Base-by-base conservation (phyloP, 148 eudicot species). In the Chenopodium quinoa region DNA sequence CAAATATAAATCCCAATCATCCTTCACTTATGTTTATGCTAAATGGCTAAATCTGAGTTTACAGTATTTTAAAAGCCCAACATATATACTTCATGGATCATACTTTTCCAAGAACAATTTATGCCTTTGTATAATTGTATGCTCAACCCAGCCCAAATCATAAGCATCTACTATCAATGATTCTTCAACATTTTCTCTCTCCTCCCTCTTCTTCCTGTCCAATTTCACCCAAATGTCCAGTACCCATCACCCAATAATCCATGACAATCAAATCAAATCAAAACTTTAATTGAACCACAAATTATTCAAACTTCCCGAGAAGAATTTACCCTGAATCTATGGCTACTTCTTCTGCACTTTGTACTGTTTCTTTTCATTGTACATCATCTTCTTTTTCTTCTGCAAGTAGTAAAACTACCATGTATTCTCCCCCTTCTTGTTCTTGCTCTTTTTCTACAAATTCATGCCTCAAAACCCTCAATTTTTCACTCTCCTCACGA, bases 291-390 rank as follows among this genome's bases (percentile, higher is more conserved):
- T 74, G 63, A 74, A 74, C 77, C 77, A 74, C 77, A 74, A 74
- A 50, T 11, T 74, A 0, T 50, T 50, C 7, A 11, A 74, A 12
- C 60, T 54, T 10, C 4, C 8, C 31, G 23, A 64, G 11, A 22
- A n/a, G 11, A 11, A 1, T 2, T 50, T 20, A 25, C 69, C 31
- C 37, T 29, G 23, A 3, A 11, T 11, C 7, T 0, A 67, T 11
- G 2, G 17, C 37, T 29, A 88, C 91, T 85, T 85, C 91, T 85
- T 85, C 90, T 73, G 80, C 91, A 56, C 70, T 91, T 65, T 85
- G 81, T 54, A 81, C 89, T 63, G 66, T 90, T 46, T 63, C 89
- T 20, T 82, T 78, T 77, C 60, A 73, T 64, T 73, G 78, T 48
- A 82, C 88, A 16, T 84, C 84, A 25, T 81, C 89, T 10, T 32